phyloP scores from a whole-genome alignment of 805 yeast species.

The Ogataea zsoltii region DNA sequence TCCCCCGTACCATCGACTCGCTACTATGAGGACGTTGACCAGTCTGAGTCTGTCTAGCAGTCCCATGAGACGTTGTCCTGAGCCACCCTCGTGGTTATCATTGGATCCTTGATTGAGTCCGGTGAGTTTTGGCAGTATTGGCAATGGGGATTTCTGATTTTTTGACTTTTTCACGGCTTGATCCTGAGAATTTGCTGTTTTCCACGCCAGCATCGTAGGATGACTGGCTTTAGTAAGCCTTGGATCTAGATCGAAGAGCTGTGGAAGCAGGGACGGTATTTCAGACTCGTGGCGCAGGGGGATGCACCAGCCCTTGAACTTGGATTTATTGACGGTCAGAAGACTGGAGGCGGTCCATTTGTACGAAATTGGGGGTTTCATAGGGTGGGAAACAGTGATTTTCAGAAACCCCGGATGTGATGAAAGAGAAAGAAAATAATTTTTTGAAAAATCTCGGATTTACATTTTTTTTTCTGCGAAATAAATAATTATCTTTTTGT shows the following conservation, averaged over 20 bases:
- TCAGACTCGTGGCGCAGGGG: constrained; percentile 40
- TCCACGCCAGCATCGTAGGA: constrained; percentile 75
- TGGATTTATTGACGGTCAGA: constrained; percentile 55
- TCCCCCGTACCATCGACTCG: constrained; percentile 84
- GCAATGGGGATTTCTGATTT: not conserved
- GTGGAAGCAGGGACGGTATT: constrained; percentile 42
- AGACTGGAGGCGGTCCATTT: constrained; percentile 44
- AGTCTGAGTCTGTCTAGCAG: constrained; percentile 50
- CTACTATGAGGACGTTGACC: constrained; percentile 62
- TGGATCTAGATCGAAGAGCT: constrained; percentile 47
- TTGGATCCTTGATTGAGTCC: constrained; percentile 55
- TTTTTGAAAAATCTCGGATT: not conserved
- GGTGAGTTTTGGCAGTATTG: constrained; percentile 19
- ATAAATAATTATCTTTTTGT: no score
- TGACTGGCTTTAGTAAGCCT: constrained; percentile 61
- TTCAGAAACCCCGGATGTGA: no score
- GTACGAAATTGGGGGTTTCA: not conserved
- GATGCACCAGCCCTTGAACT: constrained; percentile 64
- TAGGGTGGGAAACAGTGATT: not conserved
- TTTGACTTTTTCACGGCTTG: constrained; percentile 1
- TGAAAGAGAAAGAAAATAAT: not conserved
- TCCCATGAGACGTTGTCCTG: constrained; percentile 61
- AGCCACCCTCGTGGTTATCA: constrained; percentile 77
- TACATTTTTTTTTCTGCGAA: not conserved
- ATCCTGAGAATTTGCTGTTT: constrained; percentile 30